These are phyloP conservation scores for Dipodascus albidus DNA, from an alignment of 805 yeast species.

Conservation along the genomic window DNA sequence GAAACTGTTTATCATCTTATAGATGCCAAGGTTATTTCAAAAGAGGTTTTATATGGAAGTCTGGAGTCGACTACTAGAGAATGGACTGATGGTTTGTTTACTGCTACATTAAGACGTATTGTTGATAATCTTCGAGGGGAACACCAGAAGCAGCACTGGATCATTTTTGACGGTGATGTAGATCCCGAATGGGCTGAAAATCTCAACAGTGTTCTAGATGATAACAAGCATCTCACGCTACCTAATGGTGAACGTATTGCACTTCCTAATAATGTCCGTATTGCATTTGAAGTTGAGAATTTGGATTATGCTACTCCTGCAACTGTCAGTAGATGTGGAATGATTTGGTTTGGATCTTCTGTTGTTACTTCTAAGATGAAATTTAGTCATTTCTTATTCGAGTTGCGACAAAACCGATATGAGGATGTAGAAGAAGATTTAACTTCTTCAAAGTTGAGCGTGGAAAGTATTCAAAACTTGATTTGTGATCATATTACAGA, in stretches of 20 bases:
- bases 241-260: conserved; percentile 82
- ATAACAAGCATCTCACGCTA: conserved; percentile 65
- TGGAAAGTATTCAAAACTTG: conserved; percentile 9
- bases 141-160: conserved; percentile 41
- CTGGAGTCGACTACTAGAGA: conserved; percentile 72
- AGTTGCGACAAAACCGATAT: conserved; percentile 6
- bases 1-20: conserved; percentile 36
- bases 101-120: conserved; percentile 50
- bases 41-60: conserved; percentile 55
- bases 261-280: conserved; percentile 48
- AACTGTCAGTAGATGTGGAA: conserved; percentile 85
- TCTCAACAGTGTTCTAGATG: conserved; percentile 83
- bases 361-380: conserved; percentile 18
- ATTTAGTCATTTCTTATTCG: conserved; percentile 16
- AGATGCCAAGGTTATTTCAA: conserved; percentile 68
- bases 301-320: conserved; percentile 73
- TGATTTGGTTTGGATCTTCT: conserved; percentile 55
- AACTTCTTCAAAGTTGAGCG: conserved; percentile 2
- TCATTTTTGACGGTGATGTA: conserved; percentile 83
- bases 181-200: conserved; percentile 94
- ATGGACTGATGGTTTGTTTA: conserved; percentile 84
- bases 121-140: conserved; percentile 50
- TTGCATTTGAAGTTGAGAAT: conserved; percentile 68
- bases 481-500: conserved; percentile 9
- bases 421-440: conserved; percentile 16